phyloP scores from a whole-genome alignment of 176 grass and related monocot genomes.

The Eleusine indica region DNA sequence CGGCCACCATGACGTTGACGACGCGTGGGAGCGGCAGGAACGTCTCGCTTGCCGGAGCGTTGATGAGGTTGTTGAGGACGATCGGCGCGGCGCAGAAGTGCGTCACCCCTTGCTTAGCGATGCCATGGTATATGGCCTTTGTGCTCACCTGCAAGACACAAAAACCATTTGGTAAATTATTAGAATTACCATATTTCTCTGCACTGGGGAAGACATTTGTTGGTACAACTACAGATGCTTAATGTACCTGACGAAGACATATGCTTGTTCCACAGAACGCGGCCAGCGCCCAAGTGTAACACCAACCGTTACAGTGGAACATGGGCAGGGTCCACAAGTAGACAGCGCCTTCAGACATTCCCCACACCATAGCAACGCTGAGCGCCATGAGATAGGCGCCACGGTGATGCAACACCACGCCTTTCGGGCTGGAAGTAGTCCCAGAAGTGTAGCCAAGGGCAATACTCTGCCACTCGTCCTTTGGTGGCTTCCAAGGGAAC shows the following conservation, averaged over 20 bases:
- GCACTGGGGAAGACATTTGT: neutral
- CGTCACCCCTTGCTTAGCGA: conserved; percentile 75
- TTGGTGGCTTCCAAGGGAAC: conserved; percentile 74
- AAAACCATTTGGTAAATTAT: conserved; percentile 4
- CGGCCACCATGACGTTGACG: conserved; percentile 72
- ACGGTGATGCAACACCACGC: conserved; percentile 81
- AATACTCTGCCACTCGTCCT: conserved; percentile 96
- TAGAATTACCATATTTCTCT: neutral
- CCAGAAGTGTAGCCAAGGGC: conserved; percentile 89
- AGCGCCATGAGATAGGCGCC: conserved; percentile 92
- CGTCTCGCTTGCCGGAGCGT: conserved; percentile 73
- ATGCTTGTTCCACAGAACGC: conserved; percentile 87
- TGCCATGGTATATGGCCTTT: conserved; percentile 76
- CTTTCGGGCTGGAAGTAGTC: conserved; percentile 91
- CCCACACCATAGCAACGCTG: conserved; percentile 69
- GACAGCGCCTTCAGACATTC: conserved; percentile 70
- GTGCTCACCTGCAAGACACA: conserved; percentile 63
- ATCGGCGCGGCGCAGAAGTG: conserved; percentile 89
- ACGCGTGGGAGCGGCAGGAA: conserved; percentile 71
- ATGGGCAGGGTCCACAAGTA: conserved; percentile 96
- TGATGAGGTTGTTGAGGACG: conserved; percentile 80
- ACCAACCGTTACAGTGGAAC: conserved; percentile 99
- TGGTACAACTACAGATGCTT: neutral
- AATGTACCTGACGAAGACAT: conserved; percentile 86
- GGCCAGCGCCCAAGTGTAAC: conserved; percentile 86